These are phyloP conservation scores for Astrephomene gubernaculifera DNA, from an alignment of 139 green algal species.

Conservation along the genomic window DNA sequence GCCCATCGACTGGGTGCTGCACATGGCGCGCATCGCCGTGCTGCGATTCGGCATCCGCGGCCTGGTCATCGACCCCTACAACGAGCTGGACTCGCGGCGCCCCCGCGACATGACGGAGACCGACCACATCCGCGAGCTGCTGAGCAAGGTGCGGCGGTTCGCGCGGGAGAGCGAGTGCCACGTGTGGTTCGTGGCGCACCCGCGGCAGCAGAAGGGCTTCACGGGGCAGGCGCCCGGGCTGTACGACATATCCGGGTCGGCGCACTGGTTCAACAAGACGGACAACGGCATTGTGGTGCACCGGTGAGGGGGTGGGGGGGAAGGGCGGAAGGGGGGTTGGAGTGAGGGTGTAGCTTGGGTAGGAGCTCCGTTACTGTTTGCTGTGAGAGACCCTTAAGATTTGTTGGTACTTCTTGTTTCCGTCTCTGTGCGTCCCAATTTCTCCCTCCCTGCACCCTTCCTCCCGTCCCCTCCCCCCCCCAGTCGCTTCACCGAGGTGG, in stretches of 20 bases:
- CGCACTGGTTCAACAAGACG: slow-evolving; percentile 98
- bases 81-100: slow-evolving; percentile 94
- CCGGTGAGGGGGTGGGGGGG: slow-evolving; percentile 49
- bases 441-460: not conserved
- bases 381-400: too few relatives aligned
- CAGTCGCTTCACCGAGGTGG: not conserved
- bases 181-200: slow-evolving; percentile 98
- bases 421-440: too few relatives aligned
- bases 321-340: not conserved
- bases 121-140: slow-evolving; percentile 93
- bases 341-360: not conserved
- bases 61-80: slow-evolving; percentile 98
- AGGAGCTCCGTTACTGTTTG: too few relatives aligned
- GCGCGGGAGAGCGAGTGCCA: slow-evolving; percentile 80
- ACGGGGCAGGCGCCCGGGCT: slow-evolving; percentile 50
- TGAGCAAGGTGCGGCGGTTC: slow-evolving; percentile 73
- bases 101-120: slow-evolving; percentile 82
- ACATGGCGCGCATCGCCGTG: slow-evolving; percentile 82
- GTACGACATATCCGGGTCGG: slow-evolving; percentile 96
- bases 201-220: slow-evolving; percentile 76
- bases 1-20: slow-evolving; percentile 94
- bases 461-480: not conserved
- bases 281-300: slow-evolving; percentile 97
- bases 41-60: slow-evolving; percentile 90
- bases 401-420: too few relatives aligned